Conservation (phyloP, 345 rosid genomes). For the Anacardium occidentale region DNA sequence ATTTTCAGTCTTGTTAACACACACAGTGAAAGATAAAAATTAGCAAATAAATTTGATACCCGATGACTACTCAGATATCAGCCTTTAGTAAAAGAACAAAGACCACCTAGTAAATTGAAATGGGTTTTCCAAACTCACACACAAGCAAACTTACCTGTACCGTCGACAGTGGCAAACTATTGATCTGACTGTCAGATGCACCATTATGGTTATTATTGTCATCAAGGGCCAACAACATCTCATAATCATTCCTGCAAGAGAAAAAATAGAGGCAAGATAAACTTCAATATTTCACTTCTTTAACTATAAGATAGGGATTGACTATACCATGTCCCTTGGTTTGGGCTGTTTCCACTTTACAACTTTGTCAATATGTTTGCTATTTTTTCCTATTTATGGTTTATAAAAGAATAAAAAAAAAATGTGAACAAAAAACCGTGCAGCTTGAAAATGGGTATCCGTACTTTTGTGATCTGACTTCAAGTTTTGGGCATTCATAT, state of each 20-base stretch:
- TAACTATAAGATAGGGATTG: neutral
- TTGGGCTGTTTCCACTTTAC: neutral
- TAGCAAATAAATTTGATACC: neutral
- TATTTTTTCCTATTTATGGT: neutral
- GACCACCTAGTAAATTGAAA: neutral
- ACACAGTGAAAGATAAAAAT: conserved; percentile 12
- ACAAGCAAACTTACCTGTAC: conserved; percentile 45
- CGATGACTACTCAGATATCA: neutral
- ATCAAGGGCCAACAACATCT: conserved; percentile 87
- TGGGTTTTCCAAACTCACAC: conserved; percentile 7
- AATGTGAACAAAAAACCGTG: neutral
- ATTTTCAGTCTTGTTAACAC: conserved; percentile 46
- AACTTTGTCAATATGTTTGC: neutral
- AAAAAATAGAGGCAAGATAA: conserved; percentile 12
- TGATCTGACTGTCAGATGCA: conserved; percentile 63
- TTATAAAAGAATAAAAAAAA: neutral
- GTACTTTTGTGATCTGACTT: neutral
- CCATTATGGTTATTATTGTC: conserved; percentile 61
- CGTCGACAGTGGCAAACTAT: conserved; percentile 71
- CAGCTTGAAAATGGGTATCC: neutral
- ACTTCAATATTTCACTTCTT: neutral
- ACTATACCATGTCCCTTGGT: neutral
- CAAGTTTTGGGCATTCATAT: neutral
- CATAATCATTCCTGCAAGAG: conserved; percentile 79
- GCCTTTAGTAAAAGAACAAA: neutral